Base-by-base conservation (phyloP, 2,329 filamentous ascomycete genomes). In the Aspergillus intermedius region DNA sequence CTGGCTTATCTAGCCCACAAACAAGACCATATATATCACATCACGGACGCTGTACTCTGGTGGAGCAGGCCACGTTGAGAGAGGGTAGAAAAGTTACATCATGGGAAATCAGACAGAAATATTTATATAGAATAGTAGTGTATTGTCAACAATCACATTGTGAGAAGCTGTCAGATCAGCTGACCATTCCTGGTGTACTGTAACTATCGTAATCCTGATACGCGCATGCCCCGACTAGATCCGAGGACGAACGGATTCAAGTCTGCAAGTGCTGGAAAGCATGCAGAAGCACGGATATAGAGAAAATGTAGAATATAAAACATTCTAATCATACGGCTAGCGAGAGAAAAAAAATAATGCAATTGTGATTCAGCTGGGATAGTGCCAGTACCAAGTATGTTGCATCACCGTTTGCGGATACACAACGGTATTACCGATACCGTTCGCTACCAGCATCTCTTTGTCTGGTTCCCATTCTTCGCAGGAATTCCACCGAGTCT, bases 371-470 rank as follows among this genome's bases (percentile, higher is more conserved):
- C 9, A 9, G 34, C n/a, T 17, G 6, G n/a, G 34, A 15, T 6
- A 15, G n/a, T 37, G n/a, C n/a, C 13, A 15, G 9, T 19, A 15
- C 10, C n/a, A n/a, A 37, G 34, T 37, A 37, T 37, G 34, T 53
- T 49, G 53, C 48, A 53, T 54, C 48, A 49, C 49, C 49, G 54
- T 53, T 55, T 57, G 53, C 55, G 48, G 55, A 23, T 40, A 32
- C 12, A 44, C 15, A 50, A 47, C 48, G 15, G 22, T 42, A 42
- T 48, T 50, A 49, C 53, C 49, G 21, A 44, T 56, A 49, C 47
- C 7, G 42, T 51, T 53, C 49, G 49, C 51, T 55, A 47, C 52
- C 49, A 30, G 32, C 22, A 22, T 23, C 22, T 22, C 13, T 7
- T 3, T 21, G 17, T 22, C 40, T 21, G 15, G 17, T 22, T 42